phyloP scores from a whole-genome alignment of 1,284 basidiomycete species.

The Apiotrichum porosum region DNA sequence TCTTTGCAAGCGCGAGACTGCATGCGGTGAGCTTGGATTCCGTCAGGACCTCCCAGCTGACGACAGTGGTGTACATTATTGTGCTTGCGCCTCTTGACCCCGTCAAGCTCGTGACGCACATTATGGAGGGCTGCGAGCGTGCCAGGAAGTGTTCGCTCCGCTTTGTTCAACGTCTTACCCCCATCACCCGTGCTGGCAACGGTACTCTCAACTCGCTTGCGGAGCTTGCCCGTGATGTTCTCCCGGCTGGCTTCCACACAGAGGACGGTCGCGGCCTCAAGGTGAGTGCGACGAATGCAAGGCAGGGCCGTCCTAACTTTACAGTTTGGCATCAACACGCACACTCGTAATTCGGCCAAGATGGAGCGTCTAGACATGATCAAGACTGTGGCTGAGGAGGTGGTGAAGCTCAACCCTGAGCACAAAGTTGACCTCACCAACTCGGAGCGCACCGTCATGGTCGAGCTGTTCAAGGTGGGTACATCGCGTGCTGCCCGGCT shows the following conservation, averaged over 20 bases:
- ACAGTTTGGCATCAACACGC: slow-evolving; percentile 36
- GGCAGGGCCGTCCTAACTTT: not conserved
- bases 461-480: slow-evolving; percentile 39
- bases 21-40: slow-evolving; percentile 26
- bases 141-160: slow-evolving; percentile 34
- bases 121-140: slow-evolving; percentile 34
- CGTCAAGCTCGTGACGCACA: slow-evolving; percentile 25
- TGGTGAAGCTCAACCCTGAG: slow-evolving; percentile 23
- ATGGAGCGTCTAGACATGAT: slow-evolving; percentile 41
- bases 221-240: slow-evolving; percentile 16
- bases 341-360: slow-evolving; percentile 31
- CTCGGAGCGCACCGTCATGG: slow-evolving; percentile 35
- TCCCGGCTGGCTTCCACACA: slow-evolving; percentile 8
- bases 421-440: slow-evolving; percentile 41
- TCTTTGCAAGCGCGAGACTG: slow-evolving; percentile 20
- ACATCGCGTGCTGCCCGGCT: not conserved
- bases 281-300: too few species aligned
- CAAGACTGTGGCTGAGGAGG: slow-evolving; percentile 34
- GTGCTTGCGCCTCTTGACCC: slow-evolving; percentile 20
- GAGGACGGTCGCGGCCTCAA: slow-evolving; percentile 8
- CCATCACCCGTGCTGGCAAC: slow-evolving; percentile 22
- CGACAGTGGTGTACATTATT: slow-evolving; percentile 31
- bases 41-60: not conserved
- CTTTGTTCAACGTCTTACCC: slow-evolving; percentile 34
- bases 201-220: slow-evolving; percentile 28